Conservation (phyloP, 2,329 filamentous ascomycete species). For the Paecilomyces formosus region DNA sequence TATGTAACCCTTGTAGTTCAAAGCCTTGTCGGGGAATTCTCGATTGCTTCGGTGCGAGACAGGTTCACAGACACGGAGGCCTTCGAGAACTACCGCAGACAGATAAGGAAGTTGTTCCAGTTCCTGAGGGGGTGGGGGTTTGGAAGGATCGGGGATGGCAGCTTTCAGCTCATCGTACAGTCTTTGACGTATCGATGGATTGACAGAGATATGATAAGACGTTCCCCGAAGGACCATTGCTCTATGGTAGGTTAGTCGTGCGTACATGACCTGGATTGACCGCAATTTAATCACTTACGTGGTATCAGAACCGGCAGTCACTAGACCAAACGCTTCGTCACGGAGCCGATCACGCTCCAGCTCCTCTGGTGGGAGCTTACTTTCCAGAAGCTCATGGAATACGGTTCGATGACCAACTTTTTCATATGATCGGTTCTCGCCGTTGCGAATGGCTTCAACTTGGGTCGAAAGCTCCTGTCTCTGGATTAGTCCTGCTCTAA, state of each 20-base stretch:
- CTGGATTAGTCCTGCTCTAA: not conserved
- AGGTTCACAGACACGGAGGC: constrained; percentile 26
- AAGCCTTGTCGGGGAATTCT: constrained; percentile 6
- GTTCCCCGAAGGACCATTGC: not conserved
- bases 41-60: constrained; percentile 19
- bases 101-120: constrained; percentile 19
- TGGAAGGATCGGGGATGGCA: constrained; percentile 10
- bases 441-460: not conserved
- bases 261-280: not conserved
- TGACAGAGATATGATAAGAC: constrained; percentile 9
- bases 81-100: constrained; percentile 18
- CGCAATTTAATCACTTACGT: not conserved
- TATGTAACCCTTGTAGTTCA: constrained; percentile 14
- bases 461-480: not conserved
- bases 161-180: constrained; percentile 9
- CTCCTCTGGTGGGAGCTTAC: not conserved
- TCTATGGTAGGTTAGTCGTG: not conserved
- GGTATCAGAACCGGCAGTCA: not conserved
- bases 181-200: constrained; percentile 5
- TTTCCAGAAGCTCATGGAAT: not conserved
- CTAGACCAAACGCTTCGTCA: not conserved
- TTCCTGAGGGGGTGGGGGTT: constrained; percentile 5
- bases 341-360: not conserved
- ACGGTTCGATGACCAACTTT: not conserved
- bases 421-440: not conserved